phyloP scores from a whole-genome alignment of 306 rosid genomes.

The Cicer bijugum region DNA sequence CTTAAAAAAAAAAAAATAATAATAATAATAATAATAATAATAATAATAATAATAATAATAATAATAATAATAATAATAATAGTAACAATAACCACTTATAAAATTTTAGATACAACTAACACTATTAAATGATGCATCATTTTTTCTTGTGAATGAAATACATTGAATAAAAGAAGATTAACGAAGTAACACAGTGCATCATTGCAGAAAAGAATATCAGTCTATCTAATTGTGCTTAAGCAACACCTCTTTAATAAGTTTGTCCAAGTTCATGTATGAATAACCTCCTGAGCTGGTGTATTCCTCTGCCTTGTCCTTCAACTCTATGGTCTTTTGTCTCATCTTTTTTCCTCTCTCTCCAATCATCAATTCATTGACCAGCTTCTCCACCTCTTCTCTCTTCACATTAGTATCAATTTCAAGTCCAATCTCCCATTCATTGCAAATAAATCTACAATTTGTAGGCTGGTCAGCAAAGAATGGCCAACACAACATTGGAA shows the following conservation, averaged over 20 bases:
- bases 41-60: too few species aligned
- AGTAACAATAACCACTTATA: too few species aligned
- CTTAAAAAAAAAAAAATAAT: too few species aligned
- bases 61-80: too few species aligned
- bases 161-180: not conserved
- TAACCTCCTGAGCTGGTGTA: constrained; percentile 23
- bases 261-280: constrained; percentile 39
- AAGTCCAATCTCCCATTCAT: constrained; percentile 32
- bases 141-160: not conserved
- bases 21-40: too few species aligned
- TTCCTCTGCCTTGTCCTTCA: constrained; percentile 30
- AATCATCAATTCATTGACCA: constrained; percentile 40
- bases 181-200: not conserved
- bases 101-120: too few species aligned
- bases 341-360: constrained; percentile 44
- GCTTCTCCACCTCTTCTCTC: constrained; percentile 39
- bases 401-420: constrained; percentile 35
- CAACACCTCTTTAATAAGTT: constrained; percentile 34
- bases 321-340: constrained; percentile 24
- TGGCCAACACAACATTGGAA: constrained; percentile 47
- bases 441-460: constrained; percentile 10
- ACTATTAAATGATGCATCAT: not conserved
- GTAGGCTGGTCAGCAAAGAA: constrained; percentile 31
- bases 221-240: not conserved
- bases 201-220: not conserved